Base-by-base conservation (phyloP, 1,139 yeast species). In the Nadsonia commutata region DNA sequence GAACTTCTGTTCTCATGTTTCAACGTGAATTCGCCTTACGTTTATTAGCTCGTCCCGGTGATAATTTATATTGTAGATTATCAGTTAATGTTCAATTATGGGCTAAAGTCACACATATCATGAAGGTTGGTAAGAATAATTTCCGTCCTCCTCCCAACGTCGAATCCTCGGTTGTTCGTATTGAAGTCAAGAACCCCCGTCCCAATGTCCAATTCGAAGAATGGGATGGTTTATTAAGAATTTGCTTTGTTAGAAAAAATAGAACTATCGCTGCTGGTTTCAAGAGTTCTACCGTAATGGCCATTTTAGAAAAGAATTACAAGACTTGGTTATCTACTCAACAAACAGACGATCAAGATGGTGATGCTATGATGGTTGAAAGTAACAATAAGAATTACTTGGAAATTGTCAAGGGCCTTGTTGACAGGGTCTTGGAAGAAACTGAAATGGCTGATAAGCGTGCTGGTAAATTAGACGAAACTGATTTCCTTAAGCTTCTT, bases 71-170 rank as follows among this genome's bases (percentile, higher is more conserved):
- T 66, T 86, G 96, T 62, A 74, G 99, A 55, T 70, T 90, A 46
- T 80, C 94, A 18, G 98, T 95, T 31, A 93, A 90, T 57, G 97
- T 90, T 0, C 98, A 90, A 58, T 88, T 90, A 97, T 90, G 98
- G 97, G 95, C 97, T 19, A 84, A 84, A 51, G 96, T 93, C 19
- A 86, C 95, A 6, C 98, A 90, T 62, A 84, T 90, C 46, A 90
- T 90, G 99, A 93, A 93, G 63, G 98, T 90, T 37, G 97, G 98
- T 27, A 80, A 78, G 58, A 93, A 93, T 61, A 90, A 90, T 59
- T 90, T 90, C 70, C 73, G 96, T 52, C 99, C 99, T 36, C 99
- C 99, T 18, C 99, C 99, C 46, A 90, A 90, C 62, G 99, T 90
- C 47, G 99, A 90, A 62, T 85, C 96, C 0, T 80, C 94, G 37